These are phyloP conservation scores for Nakazawaea wickerhamii DNA, from an alignment of 805 yeast genomes.

Conservation along the genomic window DNA sequence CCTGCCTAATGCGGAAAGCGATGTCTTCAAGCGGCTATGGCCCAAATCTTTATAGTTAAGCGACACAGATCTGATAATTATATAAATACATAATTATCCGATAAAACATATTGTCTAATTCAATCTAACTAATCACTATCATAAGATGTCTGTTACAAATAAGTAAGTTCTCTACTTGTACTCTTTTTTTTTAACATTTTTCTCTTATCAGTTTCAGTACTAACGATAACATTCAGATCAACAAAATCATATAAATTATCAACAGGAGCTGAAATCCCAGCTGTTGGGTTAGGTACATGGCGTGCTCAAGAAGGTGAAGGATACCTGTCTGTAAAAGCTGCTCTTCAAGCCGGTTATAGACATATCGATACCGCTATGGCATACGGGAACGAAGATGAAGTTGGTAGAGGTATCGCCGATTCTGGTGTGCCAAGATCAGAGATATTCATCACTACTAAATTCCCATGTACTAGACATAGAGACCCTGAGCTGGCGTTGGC, in stretches of 20 bases:
- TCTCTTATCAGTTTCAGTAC: too few relatives aligned
- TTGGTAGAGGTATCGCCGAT: slow-evolving; percentile 55
- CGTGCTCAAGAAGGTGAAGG: slow-evolving; percentile 44
- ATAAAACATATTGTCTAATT: too few relatives aligned
- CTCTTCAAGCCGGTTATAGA: slow-evolving; percentile 59
- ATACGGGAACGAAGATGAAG: slow-evolving; percentile 63
- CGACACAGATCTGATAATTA: too few relatives aligned
- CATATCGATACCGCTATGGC: slow-evolving; percentile 73
- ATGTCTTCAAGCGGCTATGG: too few relatives aligned
- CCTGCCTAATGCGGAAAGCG: too few relatives aligned
- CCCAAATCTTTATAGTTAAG: too few relatives aligned
- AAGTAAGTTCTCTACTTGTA: background rate
- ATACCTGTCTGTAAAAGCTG: slow-evolving; percentile 50
- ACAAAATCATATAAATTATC: slow-evolving; percentile 31
- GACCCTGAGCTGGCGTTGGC: slow-evolving; percentile 43
- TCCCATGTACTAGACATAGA: slow-evolving; percentile 41
- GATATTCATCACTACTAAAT: slow-evolving; percentile 58
- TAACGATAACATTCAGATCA: background rate
- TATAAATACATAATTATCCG: too few relatives aligned
- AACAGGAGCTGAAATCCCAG: slow-evolving; percentile 59
- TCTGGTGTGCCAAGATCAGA: slow-evolving; percentile 40
- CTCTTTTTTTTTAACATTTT: too few relatives aligned
- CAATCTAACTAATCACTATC: too few relatives aligned
- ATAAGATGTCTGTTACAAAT: too few relatives aligned
- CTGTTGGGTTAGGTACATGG: slow-evolving; percentile 74